Percentiles rank a stretch among this genome's conserved stretches.
These are phyloP conservation scores for Sphagnum fallax DNA, from an alignment of 228 moss, liverwort and hornwort genomes.

Conservation along the genomic window DNA sequence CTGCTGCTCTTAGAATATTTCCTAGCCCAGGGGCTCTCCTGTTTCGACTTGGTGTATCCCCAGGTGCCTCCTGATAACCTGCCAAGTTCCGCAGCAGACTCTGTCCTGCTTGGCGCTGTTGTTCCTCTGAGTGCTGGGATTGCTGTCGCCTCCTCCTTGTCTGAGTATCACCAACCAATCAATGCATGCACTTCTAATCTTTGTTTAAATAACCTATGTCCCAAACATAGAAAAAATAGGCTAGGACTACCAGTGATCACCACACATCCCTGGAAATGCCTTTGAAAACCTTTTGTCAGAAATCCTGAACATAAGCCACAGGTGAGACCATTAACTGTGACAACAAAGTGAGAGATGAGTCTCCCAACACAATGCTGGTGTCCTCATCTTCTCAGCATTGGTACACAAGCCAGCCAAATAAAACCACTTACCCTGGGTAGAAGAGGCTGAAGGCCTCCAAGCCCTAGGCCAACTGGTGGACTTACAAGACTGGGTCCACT, in stretches of 20 bases:
- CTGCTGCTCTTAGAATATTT: slow-evolving; percentile 34
- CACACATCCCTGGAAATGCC: too few species aligned
- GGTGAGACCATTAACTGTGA: too few species aligned
- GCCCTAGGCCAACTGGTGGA: slow-evolving; percentile 78
- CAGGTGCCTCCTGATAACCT: slow-evolving; percentile 29
- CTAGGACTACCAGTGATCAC: too few species aligned
- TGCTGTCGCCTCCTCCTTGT: slow-evolving; percentile 41
- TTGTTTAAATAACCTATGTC: too few species aligned
- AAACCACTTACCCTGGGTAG: slow-evolving; percentile 65
- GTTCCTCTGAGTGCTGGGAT: slow-evolving; percentile 25
- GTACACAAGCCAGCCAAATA: not conserved
- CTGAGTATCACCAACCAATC: slow-evolving; percentile 5
- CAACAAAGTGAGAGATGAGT: too few species aligned
- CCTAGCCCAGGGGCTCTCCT: slow-evolving; percentile 15
- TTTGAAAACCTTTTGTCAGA: too few species aligned
- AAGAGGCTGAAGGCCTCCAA: slow-evolving; percentile 84
- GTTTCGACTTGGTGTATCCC: slow-evolving; percentile 18
- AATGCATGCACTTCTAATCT: too few species aligned
- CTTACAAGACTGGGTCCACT: slow-evolving; percentile 20
- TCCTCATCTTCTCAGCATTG: too few species aligned
- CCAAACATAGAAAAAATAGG: too few species aligned
- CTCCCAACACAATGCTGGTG: too few species aligned
- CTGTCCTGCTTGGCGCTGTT: slow-evolving; percentile 41
- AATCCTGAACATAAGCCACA: too few species aligned
- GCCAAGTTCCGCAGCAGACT: slow-evolving; percentile 39